Base-by-base conservation (phyloP, 192 early-diverging fungal genomes). In the Spizellomyces sp. region DNA sequence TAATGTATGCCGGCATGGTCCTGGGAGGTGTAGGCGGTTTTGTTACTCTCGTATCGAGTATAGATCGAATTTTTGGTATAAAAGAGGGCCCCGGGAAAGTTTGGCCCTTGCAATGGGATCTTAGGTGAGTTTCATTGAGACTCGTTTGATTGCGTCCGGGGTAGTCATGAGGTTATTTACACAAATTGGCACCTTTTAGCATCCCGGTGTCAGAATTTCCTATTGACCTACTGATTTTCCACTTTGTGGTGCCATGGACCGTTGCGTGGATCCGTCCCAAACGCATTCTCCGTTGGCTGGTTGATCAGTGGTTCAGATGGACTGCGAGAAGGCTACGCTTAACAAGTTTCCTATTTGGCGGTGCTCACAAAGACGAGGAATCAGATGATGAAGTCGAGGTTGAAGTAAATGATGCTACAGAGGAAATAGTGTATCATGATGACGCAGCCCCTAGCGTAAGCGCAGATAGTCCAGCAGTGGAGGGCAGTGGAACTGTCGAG, bases 1-100 rank as follows among this genome's bases (percentile, higher is more conserved):
- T 93, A 48, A 94, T 96, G 91, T 98, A 99, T 75, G 84, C 88
- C 12, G 82, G 75, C 6, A 80, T 98, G 55, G 88, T 98, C 45
- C 54, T 90, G 4, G 79, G 83, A 10, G 90, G 92, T n/a, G 75
- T 96, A 17, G 94, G 93, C 21, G 86, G 86, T 8, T 75, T 59
- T 48, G 83, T 87, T 15, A 60, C 45, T 8, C 17, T 69, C 8
- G 65, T 84, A 3, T 48, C 50, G 41, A 41, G 63, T 14, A 8
- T 44, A 14, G 75, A 82, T 67, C 19, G 22, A n/a, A 9, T 74
- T 21, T 6, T 73, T 12, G 78, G 72, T 6, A 48, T 46, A n/a
- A 69, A 36, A n/a, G 54, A 46, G 19, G 79, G 81, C 5, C 45
- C 75, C 1, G 67, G 68, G 5, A 66, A 48, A 36, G 50, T 85